Base-by-base conservation (phyloP, 2,329 filamentous ascomycete species). In the Aspergillus fijiensis region DNA sequence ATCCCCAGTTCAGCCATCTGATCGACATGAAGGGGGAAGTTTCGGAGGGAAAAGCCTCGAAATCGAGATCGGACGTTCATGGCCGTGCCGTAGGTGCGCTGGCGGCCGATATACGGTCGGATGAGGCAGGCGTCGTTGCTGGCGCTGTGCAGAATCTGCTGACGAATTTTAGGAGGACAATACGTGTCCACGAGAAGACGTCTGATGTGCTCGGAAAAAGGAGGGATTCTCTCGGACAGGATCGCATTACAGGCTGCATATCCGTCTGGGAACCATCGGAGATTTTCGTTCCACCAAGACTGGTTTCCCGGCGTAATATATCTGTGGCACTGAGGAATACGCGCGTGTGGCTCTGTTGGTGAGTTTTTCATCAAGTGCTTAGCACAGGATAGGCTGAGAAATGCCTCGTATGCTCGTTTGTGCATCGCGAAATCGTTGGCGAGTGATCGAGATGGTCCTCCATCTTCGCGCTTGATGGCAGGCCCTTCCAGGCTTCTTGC, bases 11-110 rank as follows among this genome's bases (percentile, higher is more conserved):
- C 68, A 25, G 81, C 74, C 69, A 85, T 79, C 58, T 85, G 80
- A 57, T 86, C 77, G 0, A 81, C 16, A 60, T 84, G 76, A 0
- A 85, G 72, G 0, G 78, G 79, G 21, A 78, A 81, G 58, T 86
- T 85, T 1, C 80, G 75, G 0, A 86, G 68, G 5, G 70, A 74
- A 52, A 78, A 76, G 3, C 61, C 65, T 3, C 55, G 63, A 42
- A 70, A 72, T 23, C 62, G 55, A 0, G 70, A 72, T 1, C 10
- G 19, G 7, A 16, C 59, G n/a, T 11, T 49, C 57, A n/a, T 25
- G 2, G 16, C 45, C 54, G 23, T 55, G 21, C 7, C 11, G n/a
- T 59, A 53, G 1, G 27, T 65, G 7, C 70, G 63, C 35, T 69
- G 62, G 23, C 76, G 74, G 6, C 82, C 82, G 0, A 85, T 68